Base-by-base conservation (phyloP, 225 moss, liverwort and hornwort species). In the Pseudisothecium myosuroides region DNA sequence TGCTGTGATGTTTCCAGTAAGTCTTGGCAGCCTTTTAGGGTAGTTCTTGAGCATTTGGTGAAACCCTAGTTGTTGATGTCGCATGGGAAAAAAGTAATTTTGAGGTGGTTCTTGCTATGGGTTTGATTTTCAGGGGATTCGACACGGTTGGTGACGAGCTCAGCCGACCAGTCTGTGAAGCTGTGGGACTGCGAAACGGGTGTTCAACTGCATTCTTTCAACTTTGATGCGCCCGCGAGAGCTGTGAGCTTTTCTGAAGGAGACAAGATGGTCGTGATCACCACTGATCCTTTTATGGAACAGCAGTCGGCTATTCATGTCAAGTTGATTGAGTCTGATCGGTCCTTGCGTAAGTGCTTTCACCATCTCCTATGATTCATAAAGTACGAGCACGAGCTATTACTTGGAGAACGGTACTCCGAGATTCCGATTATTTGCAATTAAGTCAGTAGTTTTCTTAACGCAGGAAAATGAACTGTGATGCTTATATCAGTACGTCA, bases 271-370 rank as follows among this genome's bases (percentile, higher is more conserved):
- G 88, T 94, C 27, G 92, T 96, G 10, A 97, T 97, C 80, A 96
- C 93, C 72, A 97, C 97, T 14, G 97, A 96, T 92, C 96, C 97
- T 64, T 97, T 97, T n/a, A 95, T 97, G 91, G 97, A 96, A 69
- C 93, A 92, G 64, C 95, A 95, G 29, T 96, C 97, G 63, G 97
- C 96, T 83, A 97, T 97, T 82, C 97, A 96, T 84, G 96, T 97
- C 61, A 97, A 97, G 91, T 80, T 50, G 78, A 93, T 96, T 54
- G 97, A 97, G 89, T 89, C 67, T 32, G 95, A 96, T 86, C 88
- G 82, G 76, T 95, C 95, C 45, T 62, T 91, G 90, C 93, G 93
- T 95, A 90, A 63, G 95, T 94, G 41, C 32, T 85, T 71, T 50
- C 61, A 65, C 39, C 16, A 24, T 87, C 28, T 90, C 17, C 45